These are phyloP conservation scores for Diophrys appendiculata DNA, from an alignment of 73 alveolate genomes.

Conservation along the genomic window DNA sequence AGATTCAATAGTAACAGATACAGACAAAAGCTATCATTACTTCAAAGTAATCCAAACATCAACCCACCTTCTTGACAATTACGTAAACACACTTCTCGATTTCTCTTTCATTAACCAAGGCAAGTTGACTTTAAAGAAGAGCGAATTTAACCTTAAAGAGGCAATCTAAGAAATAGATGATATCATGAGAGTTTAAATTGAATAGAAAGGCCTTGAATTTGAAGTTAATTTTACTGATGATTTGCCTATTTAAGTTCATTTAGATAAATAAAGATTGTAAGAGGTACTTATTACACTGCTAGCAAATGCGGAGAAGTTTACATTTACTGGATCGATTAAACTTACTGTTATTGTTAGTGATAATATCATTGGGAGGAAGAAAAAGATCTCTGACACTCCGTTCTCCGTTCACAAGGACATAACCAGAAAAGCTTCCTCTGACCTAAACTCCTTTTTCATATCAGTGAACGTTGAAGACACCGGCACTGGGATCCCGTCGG, in stretches of 20 bases:
- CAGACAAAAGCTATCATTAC: background rate
- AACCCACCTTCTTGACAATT: background rate
- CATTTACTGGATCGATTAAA: background rate
- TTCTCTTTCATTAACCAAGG: background rate
- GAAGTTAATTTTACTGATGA: background rate
- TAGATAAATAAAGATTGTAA: slow-evolving; percentile 2
- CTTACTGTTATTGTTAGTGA: background rate
- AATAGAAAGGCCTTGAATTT: background rate
- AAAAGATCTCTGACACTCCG: background rate
- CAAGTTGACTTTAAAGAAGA: background rate
- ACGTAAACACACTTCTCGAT: background rate
- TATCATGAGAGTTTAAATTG: background rate
- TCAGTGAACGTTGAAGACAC: background rate
- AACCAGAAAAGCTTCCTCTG: background rate
- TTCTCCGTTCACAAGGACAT: too few relatives aligned
- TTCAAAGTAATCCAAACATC: background rate
- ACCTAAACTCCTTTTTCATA: background rate
- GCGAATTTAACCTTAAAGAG: background rate
- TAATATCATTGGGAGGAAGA: slow-evolving; percentile 3
- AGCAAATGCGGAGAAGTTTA: slow-evolving; percentile 3
- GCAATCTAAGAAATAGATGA: background rate
- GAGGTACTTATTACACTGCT: background rate
- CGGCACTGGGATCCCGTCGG: background rate
- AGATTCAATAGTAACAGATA: background rate
- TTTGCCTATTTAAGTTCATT: background rate